These are phyloP conservation scores for Rhodomyrtus psidioides DNA, from an alignment of 441 rosid genomes.

Conservation along the genomic window DNA sequence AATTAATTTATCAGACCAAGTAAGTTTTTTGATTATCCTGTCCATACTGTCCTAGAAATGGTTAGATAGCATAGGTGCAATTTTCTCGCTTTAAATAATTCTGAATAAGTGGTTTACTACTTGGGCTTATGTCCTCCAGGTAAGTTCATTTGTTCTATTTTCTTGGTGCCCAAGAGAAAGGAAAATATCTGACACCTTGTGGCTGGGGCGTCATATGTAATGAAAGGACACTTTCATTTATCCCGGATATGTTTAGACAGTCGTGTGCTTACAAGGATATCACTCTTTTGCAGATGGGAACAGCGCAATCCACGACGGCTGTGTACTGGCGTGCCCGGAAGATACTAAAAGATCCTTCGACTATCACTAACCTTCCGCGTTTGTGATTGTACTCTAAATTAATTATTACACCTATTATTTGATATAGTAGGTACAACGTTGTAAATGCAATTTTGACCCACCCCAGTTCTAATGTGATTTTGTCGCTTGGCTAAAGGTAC, in stretches of 20 bases:
- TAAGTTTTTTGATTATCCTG: neutral
- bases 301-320: conserved; percentile 53
- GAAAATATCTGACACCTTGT: neutral
- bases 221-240: neutral
- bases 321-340: conserved; percentile 76
- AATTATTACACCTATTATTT: neutral
- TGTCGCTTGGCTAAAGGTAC: neutral
- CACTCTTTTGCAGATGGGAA: conserved; percentile 53
- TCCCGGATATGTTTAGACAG: neutral
- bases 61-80: neutral
- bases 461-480: neutral
- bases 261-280: neutral
- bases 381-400: neutral
- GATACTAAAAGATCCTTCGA: conserved; percentile 41
- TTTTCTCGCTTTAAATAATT: neutral
- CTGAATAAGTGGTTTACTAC: neutral
- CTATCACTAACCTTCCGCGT: conserved; percentile 13
- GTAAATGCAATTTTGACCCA: neutral
- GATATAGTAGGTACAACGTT: neutral
- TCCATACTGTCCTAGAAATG: neutral
- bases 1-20: neutral
- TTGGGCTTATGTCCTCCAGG: neutral
- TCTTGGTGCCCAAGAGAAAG: neutral
- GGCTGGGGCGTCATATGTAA: neutral
- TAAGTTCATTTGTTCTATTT: neutral